phyloP scores from a whole-genome alignment of 2,329 filamentous ascomycete species.

The Sarocladiaceae sp. region DNA sequence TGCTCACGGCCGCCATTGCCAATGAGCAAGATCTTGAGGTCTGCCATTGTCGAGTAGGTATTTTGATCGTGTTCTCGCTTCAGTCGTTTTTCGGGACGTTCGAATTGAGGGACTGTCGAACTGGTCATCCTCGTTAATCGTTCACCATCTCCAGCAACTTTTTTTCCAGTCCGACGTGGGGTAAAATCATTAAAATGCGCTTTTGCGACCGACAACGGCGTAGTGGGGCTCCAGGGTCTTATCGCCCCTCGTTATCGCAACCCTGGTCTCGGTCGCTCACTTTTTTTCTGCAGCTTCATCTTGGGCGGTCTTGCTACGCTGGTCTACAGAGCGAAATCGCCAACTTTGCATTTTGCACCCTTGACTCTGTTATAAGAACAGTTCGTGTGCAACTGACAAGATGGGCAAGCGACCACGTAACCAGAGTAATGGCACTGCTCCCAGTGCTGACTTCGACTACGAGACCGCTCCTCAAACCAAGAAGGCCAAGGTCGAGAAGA shows the following conservation, averaged over 20 bases:
- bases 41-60: slow-evolving; percentile 19
- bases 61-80: background rate
- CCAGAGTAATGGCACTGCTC: slow-evolving; percentile 26
- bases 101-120: background rate
- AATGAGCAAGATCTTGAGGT: slow-evolving; percentile 73
- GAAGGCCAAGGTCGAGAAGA: slow-evolving; percentile 55
- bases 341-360: too few species aligned
- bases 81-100: slow-evolving; percentile 3
- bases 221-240: slow-evolving; percentile 5
- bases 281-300: slow-evolving; percentile 8
- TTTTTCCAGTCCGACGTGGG: slow-evolving; percentile 6
- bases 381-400: slow-evolving; percentile 19
- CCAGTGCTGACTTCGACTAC: slow-evolving; percentile 27
- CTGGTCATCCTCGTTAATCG: background rate
- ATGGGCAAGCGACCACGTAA: slow-evolving; percentile 31
- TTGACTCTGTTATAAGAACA: too few species aligned
- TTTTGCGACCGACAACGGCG: background rate
- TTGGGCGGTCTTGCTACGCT: too few species aligned
- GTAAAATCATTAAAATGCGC: background rate
- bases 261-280: too few species aligned
- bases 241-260: too few species aligned
- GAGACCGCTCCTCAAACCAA: slow-evolving; percentile 37
- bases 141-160: background rate
- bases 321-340: too few species aligned
- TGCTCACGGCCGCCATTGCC: slow-evolving; percentile 95